These are phyloP conservation scores for Crucibulum laeve DNA, from an alignment of 768 basidiomycete species.

Conservation along the genomic window DNA sequence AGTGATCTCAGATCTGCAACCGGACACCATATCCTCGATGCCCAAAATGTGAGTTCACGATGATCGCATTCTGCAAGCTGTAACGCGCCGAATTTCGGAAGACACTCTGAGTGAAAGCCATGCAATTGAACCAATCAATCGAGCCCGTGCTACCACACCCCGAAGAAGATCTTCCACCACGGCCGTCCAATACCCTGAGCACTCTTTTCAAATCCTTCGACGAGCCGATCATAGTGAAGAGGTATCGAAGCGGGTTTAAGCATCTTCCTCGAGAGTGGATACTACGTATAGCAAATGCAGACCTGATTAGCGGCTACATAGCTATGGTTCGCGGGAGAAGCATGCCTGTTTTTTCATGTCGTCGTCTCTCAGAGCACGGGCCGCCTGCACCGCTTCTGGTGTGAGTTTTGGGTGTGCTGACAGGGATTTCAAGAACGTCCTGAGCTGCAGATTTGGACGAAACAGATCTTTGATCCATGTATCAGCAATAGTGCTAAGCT, in stretches of 20 bases:
- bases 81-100: too few species aligned
- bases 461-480: conserved; percentile 73
- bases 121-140: too few species aligned
- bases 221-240: conserved; percentile 66
- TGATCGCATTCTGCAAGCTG: too few species aligned
- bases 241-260: conserved; percentile 70
- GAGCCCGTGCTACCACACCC: conserved; percentile 52
- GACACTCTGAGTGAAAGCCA: too few species aligned
- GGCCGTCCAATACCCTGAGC: conserved; percentile 72
- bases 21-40: too few species aligned
- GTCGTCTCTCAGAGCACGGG: conserved; percentile 50
- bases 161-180: conserved; percentile 83
- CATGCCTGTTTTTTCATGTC: conserved; percentile 54
- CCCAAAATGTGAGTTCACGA: too few species aligned
- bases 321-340: conserved; percentile 28
- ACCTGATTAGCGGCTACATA: conserved; percentile 7
- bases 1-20: too few species aligned
- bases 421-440: conserved; percentile 58
- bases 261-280: conserved; percentile 59
- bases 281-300: conserved; percentile 35
- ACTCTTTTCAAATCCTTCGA: conserved; percentile 73
- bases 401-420: conserved; percentile 68
- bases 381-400: conserved; percentile 52
- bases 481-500: conserved; percentile 51
- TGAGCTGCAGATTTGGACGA: conserved; percentile 72